Evolutionary conservation across 495 filamentous ascomycete genomes (phyloP), one percentile per base, ranked within the genome.

Genomic region (Neurospora sp.): DNA sequence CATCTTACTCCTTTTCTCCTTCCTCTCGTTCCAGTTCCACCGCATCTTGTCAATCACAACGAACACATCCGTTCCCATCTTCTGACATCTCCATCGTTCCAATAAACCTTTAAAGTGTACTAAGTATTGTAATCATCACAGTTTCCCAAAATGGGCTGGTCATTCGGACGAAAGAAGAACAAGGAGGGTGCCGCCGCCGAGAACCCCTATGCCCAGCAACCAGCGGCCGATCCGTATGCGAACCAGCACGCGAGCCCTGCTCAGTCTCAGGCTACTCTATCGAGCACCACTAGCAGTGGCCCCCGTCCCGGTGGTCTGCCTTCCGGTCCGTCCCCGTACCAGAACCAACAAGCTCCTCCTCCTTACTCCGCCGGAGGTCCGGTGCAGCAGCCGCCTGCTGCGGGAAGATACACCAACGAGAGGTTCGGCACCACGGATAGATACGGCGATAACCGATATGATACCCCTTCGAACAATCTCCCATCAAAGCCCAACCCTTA

Each of bases 151-250:
- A 66, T 66, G 53, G 53, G 53, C 53, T 66, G 53, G 53, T 66
- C 53, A 18, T 66, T 84, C 84, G 42, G 84, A 86, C 69, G 86
- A 35, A 66, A 66, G 53, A 66, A 66, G 53, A 66, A 85, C 72
- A 92, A 91, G 85, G 89, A 87, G 79, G 85, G 87, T 76, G 85
- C 83, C 2, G 81, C 88, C 37, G 74, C 83, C 40, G 72, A 76
- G n/a, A 90, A 93, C 76, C 92, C 91, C 38, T 93, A 94, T 77
- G 91, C 91, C 66, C 87, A 91, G 79, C 84, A 86, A 16, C 84
- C 85, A 31, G 84, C 85, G 38, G 80, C 82, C 69, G 89, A 92
- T 74, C 88, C 88, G 14, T 93, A 92, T 76, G 90, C 88, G 38
- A 87, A 81, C 73, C 81, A 83, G 3, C 12, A 74, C 22, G 37